These are phyloP conservation scores for Leccinum broughii DNA, from an alignment of 768 basidiomycete genomes.

Conservation along the genomic window DNA sequence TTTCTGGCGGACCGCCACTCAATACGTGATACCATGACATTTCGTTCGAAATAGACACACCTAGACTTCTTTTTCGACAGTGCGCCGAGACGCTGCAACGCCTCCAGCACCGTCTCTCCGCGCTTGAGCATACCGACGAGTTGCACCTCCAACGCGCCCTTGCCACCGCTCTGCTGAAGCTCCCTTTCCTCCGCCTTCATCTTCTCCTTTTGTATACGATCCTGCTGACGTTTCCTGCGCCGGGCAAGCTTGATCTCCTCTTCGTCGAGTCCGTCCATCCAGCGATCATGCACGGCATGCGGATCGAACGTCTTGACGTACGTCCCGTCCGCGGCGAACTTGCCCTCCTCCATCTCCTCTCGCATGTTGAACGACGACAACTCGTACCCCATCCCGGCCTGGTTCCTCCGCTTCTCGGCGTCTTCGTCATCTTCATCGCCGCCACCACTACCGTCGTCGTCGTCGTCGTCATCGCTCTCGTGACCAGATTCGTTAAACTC, in stretches of 20 bases:
- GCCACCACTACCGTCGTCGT: constrained; percentile 11
- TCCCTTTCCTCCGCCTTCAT: constrained; percentile 75
- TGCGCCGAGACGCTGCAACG: constrained; percentile 78
- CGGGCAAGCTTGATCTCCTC: constrained; percentile 82
- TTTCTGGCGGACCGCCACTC: constrained; percentile 16
- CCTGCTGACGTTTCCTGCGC: constrained; percentile 71
- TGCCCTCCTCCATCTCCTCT: constrained; percentile 97
- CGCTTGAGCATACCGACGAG: constrained; percentile 77
- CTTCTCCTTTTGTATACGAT: constrained; percentile 68
- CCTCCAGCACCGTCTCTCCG: constrained; percentile 89
- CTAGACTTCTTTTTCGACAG: constrained; percentile 52
- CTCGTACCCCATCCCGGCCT: constrained; percentile 91
- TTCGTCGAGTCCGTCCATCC: constrained; percentile 93
- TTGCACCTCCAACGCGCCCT: constrained; percentile 59
- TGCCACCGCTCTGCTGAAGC: constrained; percentile 65
- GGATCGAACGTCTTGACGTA: constrained; percentile 87
- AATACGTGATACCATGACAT: neutral
- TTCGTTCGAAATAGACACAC: constrained; percentile 15
- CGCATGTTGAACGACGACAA: constrained; percentile 98
- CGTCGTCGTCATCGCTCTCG: constrained; percentile 39
- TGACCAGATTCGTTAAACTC: constrained; percentile 57
- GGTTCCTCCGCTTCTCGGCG: constrained; percentile 70
- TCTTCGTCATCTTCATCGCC: constrained; percentile 62
- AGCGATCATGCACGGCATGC: constrained; percentile 88
- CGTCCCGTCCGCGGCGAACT: constrained; percentile 91